Percentiles rank a stretch among this genome's conserved stretches.
Conservation (phyloP, 192 early-diverging fungal species). For the Glomus cerebriforme region DNA sequence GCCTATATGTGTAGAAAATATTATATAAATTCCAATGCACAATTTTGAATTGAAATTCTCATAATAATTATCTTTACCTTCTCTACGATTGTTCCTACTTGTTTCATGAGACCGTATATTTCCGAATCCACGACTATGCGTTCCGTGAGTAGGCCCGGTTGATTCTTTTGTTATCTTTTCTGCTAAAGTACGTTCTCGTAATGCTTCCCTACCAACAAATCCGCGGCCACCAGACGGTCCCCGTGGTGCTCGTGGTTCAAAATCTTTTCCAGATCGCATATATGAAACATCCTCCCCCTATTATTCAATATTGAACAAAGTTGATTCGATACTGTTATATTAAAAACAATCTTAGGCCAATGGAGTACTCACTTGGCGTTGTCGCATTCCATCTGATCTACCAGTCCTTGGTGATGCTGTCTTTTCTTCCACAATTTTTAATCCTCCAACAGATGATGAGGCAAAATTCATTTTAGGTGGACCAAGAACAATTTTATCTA, state of each 20-base stretch:
- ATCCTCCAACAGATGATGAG: constrained; percentile 51
- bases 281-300: constrained; percentile 8
- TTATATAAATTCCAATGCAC: neutral
- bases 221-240: constrained; percentile 42
- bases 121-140: neutral
- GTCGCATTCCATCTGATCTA: constrained; percentile 29
- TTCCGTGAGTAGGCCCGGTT: neutral
- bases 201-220: constrained; percentile 34
- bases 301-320: neutral
- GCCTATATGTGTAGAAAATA: constrained; percentile 3
- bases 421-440: constrained; percentile 49
- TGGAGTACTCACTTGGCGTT: constrained; percentile 33
- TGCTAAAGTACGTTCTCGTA: neutral
- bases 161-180: constrained; percentile 15
- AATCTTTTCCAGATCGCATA: constrained; percentile 23
- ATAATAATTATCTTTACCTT: constrained; percentile 20
- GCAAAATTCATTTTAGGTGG: constrained; percentile 61
- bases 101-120: constrained; percentile 25
- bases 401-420: constrained; percentile 16
- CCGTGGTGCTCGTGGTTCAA: constrained; percentile 38
- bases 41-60: neutral
- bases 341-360: neutral
- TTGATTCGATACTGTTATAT: neutral
- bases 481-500: constrained; percentile 55
- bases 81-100: constrained; percentile 21